These are phyloP conservation scores for Fusarium devonianum DNA, from an alignment of 2,329 filamentous ascomycete genomes.

Conservation along the genomic window DNA sequence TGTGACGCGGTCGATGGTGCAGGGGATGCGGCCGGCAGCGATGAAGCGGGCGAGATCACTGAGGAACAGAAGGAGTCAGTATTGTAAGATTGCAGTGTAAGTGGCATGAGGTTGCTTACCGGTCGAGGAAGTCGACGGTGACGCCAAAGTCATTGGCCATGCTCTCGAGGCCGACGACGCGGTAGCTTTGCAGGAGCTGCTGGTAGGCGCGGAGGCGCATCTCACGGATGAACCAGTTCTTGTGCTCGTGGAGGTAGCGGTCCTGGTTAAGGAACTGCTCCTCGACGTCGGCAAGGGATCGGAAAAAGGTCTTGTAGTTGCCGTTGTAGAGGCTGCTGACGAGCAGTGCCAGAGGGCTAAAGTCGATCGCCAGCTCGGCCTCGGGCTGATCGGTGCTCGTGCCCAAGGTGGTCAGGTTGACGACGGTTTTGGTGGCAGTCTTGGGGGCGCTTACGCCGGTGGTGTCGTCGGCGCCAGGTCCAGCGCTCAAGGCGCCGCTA, in stretches of 20 bases:
- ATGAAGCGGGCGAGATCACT: conserved; percentile 98
- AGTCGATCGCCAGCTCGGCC: conserved; percentile 84
- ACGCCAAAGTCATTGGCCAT: conserved; percentile 99
- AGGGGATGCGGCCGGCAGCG: conserved; percentile 89
- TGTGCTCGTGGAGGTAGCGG: conserved; percentile 94
- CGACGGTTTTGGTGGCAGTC: conserved; percentile 63
- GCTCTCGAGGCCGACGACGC: conserved; percentile 93
- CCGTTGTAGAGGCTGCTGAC: conserved; percentile 93
- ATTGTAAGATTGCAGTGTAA: too few relatives aligned
- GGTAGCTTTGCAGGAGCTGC: conserved; percentile 95
- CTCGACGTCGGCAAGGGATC: conserved; percentile 86
- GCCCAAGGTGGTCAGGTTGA: conserved; percentile 89
- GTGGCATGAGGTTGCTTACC: too few relatives aligned
- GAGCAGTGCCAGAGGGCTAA: conserved; percentile 83
- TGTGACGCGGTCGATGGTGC: conserved; percentile 96
- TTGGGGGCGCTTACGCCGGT: conserved; percentile 67
- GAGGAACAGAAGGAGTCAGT: conserved; percentile 12
- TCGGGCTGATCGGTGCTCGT: conserved; percentile 75
- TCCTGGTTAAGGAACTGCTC: conserved; percentile 94
- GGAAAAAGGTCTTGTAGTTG: conserved; percentile 94
- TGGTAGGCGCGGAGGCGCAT: conserved; percentile 97
- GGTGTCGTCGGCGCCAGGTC: conserved; percentile 80
- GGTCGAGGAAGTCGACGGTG: conserved; percentile 93
- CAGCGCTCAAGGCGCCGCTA: conserved; percentile 80
- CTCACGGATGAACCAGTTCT: conserved; percentile 96